phyloP scores from a whole-genome alignment of 129 eudicot species.

The Gnaphalium uliginosum region DNA sequence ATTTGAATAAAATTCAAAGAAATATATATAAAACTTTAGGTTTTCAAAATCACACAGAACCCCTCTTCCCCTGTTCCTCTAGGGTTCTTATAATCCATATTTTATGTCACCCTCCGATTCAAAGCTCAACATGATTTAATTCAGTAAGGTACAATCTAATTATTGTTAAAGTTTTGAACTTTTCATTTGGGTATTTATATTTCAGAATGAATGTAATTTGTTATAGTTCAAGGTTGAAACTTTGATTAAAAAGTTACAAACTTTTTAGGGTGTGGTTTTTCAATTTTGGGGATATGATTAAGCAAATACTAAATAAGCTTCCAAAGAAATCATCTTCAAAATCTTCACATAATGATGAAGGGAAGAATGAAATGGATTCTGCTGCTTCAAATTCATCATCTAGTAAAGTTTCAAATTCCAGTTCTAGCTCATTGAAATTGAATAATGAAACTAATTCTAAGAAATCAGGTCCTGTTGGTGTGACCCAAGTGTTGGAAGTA shows the following conservation, averaged over 20 bases:
- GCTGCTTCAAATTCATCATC: slow-evolving; percentile 33
- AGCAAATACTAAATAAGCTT: slow-evolving; percentile 66
- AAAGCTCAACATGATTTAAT: slow-evolving; percentile 23
- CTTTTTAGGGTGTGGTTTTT: slow-evolving; percentile 19
- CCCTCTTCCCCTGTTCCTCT: slow-evolving; percentile 24
- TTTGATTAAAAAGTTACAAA: slow-evolving; percentile 13
- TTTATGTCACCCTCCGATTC: background rate
- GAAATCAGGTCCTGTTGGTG: slow-evolving; percentile 27
- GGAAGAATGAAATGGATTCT: slow-evolving; percentile 30
- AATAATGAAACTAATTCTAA: slow-evolving; percentile 22
- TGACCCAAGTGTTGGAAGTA: slow-evolving; percentile 35
- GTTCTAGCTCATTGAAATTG: background rate
- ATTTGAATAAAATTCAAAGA: slow-evolving; percentile 19
- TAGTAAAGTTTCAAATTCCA: background rate
- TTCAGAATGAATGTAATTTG: slow-evolving; percentile 4
- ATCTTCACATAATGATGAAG: slow-evolving; percentile 44
- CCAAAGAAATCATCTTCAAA: slow-evolving; percentile 74
- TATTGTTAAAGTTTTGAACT: background rate
- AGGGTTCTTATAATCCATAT: slow-evolving; percentile 23
- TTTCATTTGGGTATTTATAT: background rate
- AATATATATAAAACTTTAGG: background rate
- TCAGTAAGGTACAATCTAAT: slow-evolving; percentile 32
- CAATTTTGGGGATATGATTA: slow-evolving; percentile 47
- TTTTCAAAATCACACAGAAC: slow-evolving; percentile 29
- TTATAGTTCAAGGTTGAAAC: slow-evolving; percentile 22